Percentiles rank a stretch among this genome's conserved stretches.
phyloP scores from a whole-genome alignment of 148 eudicot species.

The Rhododendron vialii region DNA sequence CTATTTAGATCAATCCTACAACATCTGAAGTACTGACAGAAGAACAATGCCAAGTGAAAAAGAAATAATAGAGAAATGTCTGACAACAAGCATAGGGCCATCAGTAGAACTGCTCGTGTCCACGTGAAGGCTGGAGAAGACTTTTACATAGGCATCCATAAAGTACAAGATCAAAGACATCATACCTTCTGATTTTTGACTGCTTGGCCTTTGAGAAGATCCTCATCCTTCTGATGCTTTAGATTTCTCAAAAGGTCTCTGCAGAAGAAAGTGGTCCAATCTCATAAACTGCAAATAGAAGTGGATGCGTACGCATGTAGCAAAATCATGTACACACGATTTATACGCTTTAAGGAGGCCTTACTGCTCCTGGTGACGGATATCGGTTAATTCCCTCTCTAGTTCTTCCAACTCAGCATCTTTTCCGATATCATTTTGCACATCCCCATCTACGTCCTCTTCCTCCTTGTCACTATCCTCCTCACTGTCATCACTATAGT shows the following conservation, averaged over 20 bases:
- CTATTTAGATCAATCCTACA: not conserved
- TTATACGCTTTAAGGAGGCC: constrained; percentile 17
- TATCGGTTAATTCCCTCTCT: constrained; percentile 60
- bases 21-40: not conserved
- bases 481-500: constrained; percentile 14
- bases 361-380: constrained; percentile 72
- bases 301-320: not conserved
- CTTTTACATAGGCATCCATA: not conserved
- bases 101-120: not conserved
- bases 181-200: constrained; percentile 87
- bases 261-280: not conserved
- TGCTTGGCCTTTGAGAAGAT: constrained; percentile 81
- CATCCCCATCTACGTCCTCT: constrained; percentile 16
- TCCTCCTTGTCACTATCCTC: constrained; percentile 9
- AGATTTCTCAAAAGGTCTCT: constrained; percentile 69
- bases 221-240: constrained; percentile 74
- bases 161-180: constrained; percentile 1
- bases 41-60: not conserved
- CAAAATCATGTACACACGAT: not conserved
- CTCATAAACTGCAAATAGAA: not conserved
- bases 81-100: not conserved
- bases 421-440: constrained; percentile 16
- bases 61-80: not conserved
- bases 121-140: constrained; percentile 1
- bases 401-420: constrained; percentile 77